phyloP scores from a whole-genome alignment of 169 alveolate genomes.

The Theileria sp. region DNA sequence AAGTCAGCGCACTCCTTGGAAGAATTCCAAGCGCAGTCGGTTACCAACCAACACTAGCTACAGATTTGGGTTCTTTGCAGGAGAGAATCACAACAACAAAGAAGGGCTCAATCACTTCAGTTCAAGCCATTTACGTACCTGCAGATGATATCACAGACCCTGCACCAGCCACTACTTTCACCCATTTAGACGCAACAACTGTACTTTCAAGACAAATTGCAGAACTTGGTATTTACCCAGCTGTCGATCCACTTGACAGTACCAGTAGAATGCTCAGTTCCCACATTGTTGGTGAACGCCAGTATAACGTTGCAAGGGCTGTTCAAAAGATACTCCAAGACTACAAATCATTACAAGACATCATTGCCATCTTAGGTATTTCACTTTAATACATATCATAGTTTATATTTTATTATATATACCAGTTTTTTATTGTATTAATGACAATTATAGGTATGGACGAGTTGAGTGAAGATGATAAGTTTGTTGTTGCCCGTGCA shows the following conservation, averaged over 20 bases:
- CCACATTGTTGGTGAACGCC: conserved; percentile 90
- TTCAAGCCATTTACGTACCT: conserved; percentile 98
- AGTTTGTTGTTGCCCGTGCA: conserved; percentile 94
- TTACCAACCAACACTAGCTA: conserved; percentile 97
- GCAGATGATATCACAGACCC: conserved; percentile 98
- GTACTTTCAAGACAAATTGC: conserved; percentile 94
- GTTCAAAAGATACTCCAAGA: conserved; percentile 93
- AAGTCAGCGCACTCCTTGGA: conserved; percentile 96
- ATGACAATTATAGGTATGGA: conserved; percentile 84
- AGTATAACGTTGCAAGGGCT: conserved; percentile 91
- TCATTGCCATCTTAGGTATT: conserved; percentile 84
- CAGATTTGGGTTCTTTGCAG: conserved; percentile 94
- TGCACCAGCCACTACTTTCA: conserved; percentile 98
- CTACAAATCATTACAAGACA: conserved; percentile 92
- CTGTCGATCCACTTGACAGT: conserved; percentile 97
- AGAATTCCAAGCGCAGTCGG: conserved; percentile 98
- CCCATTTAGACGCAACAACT: conserved; percentile 97
- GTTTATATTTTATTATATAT: no score
- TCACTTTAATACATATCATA: no score
- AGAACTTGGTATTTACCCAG: conserved; percentile 97
- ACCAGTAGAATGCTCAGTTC: conserved; percentile 93
- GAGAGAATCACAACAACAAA: conserved; percentile 96
- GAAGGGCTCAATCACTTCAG: conserved; percentile 97
- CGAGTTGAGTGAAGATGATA: conserved; percentile 95
- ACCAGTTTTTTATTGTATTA: conserved; percentile 18